phyloP scores from a whole-genome alignment of 2,329 filamentous ascomycete species.

The Grosmannia penicillata region DNA sequence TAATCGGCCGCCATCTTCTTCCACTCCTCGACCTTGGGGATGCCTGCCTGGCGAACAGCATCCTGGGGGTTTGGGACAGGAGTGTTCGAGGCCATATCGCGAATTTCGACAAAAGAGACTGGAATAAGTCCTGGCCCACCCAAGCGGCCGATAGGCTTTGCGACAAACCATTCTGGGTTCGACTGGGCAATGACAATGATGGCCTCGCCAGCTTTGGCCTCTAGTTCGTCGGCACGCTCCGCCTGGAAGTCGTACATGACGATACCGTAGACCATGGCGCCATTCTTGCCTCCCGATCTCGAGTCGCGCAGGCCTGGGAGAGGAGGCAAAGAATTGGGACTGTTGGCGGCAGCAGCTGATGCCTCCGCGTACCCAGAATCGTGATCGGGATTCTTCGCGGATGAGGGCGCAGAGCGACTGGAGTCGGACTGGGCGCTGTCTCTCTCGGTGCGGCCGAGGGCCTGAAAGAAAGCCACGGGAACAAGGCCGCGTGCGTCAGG shows the following conservation, averaged over 20 bases:
- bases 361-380: conserved; percentile 78
- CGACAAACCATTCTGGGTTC: conserved; percentile 97
- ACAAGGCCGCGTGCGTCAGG: conserved; percentile 82
- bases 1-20: conserved; percentile 99
- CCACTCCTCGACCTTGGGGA: conserved; percentile 95
- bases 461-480: conserved; percentile 86
- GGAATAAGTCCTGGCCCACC: conserved; percentile 91
- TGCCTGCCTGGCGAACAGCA: conserved; percentile 74
- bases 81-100: conserved; percentile 80
- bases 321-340: conserved; percentile 9
- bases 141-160: conserved; percentile 95
- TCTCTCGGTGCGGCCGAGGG: conserved; percentile 79
- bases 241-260: conserved; percentile 96
- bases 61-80: conserved; percentile 70
- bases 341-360: conserved; percentile 11
- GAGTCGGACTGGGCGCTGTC: conserved; percentile 64
- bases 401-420: conserved; percentile 28
- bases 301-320: conserved; percentile 31
- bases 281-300: conserved; percentile 36
- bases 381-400: conserved; percentile 54
- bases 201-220: conserved; percentile 86
- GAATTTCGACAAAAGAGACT: conserved; percentile 90
- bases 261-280: conserved; percentile 89
- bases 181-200: conserved; percentile 98
- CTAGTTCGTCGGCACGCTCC: conserved; percentile 87